phyloP scores from a whole-genome alignment of 1,284 basidiomycete species.

The Cystobasidium slooffiae region DNA sequence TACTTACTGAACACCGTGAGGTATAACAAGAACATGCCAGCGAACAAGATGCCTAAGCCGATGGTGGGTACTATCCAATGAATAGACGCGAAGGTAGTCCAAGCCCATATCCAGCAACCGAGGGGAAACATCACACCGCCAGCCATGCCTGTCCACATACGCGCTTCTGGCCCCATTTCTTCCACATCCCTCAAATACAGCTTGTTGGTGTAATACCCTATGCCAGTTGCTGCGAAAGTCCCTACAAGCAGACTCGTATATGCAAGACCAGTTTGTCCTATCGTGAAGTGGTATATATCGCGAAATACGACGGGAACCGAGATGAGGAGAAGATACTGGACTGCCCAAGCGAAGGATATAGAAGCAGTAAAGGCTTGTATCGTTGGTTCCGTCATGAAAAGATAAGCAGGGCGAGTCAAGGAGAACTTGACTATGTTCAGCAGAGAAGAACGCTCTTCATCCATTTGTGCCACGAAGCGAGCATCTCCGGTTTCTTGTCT shows the following conservation, averaged over 20 bases:
- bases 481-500: constrained; percentile 52
- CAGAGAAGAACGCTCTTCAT: constrained; percentile 53
- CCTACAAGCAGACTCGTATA: constrained; percentile 48
- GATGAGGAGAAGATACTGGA: constrained; percentile 37
- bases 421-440: constrained; percentile 53
- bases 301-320: constrained; percentile 31
- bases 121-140: constrained; percentile 63
- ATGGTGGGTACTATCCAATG: constrained; percentile 52
- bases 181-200: constrained; percentile 58
- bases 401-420: constrained; percentile 52
- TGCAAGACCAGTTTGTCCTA: constrained; percentile 45
- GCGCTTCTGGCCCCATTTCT: constrained; percentile 70
- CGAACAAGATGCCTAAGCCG: constrained; percentile 54
- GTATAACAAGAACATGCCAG: constrained; percentile 18
- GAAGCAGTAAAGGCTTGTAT: constrained; percentile 46
- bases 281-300: constrained; percentile 34
- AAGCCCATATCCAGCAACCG: constrained; percentile 49
- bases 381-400: constrained; percentile 48
- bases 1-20: constrained; percentile 47
- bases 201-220: constrained; percentile 40
- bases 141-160: constrained; percentile 70
- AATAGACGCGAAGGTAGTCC: constrained; percentile 43
- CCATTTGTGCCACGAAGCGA: constrained; percentile 53
- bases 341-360: constrained; percentile 40
- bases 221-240: constrained; percentile 37